Evolutionary conservation across 345 rosid species (phyloP), one percentile per base, ranked within the genome.

Genomic region (Syzygium jambos): DNA sequence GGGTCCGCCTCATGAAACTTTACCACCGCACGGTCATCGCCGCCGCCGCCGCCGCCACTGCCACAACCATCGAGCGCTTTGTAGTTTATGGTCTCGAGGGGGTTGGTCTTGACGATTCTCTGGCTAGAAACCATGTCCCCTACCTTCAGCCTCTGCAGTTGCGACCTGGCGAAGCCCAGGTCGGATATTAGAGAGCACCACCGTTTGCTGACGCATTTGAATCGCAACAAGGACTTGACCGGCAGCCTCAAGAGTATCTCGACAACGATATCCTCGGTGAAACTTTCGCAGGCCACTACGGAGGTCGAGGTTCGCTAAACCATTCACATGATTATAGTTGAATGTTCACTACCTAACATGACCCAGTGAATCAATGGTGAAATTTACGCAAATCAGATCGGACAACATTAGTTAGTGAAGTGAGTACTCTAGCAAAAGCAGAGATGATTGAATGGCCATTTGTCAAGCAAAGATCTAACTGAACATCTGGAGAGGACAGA

Each of bases 191-290:
- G n/a, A 30, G 59, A 57, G 51, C 17, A 23, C 89, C 89, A 86
- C 41, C 9, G 17, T 59, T 88, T 88, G 86, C 86, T 78, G 17
- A 88, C 86, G 53, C 87, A 78, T 78, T 86, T 88, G 83, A 57
- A 88, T 78, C 6, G 82, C 86, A 17, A 12, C 19, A 86, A 51
- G 41, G 87, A n/a, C 78, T 86, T 86, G 86, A 59, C 54, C 0
- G 84, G 87, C 17, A 88, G 89, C 89, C 89, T 56, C 8, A 55
- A 78, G 63, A 85, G 87, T 22, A 86, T 86, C 9, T 88, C 86
- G 9, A 59, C 11, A 17, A 88, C 17, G 27, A 88, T n/a, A 51
- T 88, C 73, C 41, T 87, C 89, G 9, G 8, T 22, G 21, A 87
- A 56, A 56, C 61, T 56, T 56, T 56, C 61, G 6, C 43, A 41